Evolutionary conservation across 2,329 filamentous ascomycete genomes (phyloP).

Genomic region (Cercospora zeina): DNA sequence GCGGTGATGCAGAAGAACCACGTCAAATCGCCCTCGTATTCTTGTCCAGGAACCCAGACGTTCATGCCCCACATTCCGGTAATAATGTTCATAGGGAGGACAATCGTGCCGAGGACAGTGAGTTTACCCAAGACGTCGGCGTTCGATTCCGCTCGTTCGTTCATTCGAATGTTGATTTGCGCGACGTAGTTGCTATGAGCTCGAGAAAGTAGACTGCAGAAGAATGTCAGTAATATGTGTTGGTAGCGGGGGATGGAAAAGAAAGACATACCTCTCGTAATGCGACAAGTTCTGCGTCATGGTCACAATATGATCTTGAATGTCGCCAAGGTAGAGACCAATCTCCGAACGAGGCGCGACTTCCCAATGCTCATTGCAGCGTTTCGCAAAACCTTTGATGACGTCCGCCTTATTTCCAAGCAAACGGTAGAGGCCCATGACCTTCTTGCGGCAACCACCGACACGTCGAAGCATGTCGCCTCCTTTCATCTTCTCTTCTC

Average conservation of each 20-base stretch:
- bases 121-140: slow-evolving; percentile 92
- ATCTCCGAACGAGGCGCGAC: slow-evolving; percentile 94
- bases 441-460: slow-evolving; percentile 92
- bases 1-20: slow-evolving; percentile 68
- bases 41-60: slow-evolving; percentile 78
- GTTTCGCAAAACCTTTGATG: slow-evolving; percentile 97
- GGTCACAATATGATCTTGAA: slow-evolving; percentile 97
- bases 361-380: slow-evolving; percentile 97
- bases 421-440: slow-evolving; percentile 91
- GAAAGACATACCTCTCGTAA: slow-evolving; percentile 80
- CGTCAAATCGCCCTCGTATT: slow-evolving; percentile 53
- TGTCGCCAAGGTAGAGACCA: slow-evolving; percentile 95
- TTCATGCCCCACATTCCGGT: slow-evolving; percentile 99
- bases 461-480: slow-evolving; percentile 89
- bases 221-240: slow-evolving; percentile 25
- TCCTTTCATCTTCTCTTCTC: slow-evolving; percentile 49
- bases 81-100: slow-evolving; percentile 98
- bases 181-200: slow-evolving; percentile 98
- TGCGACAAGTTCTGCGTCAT: slow-evolving; percentile 97
- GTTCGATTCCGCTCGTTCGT: slow-evolving; percentile 93
- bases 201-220: slow-evolving; percentile 73
- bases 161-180: slow-evolving; percentile 98
- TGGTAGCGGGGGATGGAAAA: not conserved
- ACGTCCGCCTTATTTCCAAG: slow-evolving; percentile 97
- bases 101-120: slow-evolving; percentile 93